Percentiles rank a stretch among this genome's conserved stretches.
Evolutionary conservation across 257 asterid species (phyloP).

Genomic region (Solanum tarapatanum): DNA sequence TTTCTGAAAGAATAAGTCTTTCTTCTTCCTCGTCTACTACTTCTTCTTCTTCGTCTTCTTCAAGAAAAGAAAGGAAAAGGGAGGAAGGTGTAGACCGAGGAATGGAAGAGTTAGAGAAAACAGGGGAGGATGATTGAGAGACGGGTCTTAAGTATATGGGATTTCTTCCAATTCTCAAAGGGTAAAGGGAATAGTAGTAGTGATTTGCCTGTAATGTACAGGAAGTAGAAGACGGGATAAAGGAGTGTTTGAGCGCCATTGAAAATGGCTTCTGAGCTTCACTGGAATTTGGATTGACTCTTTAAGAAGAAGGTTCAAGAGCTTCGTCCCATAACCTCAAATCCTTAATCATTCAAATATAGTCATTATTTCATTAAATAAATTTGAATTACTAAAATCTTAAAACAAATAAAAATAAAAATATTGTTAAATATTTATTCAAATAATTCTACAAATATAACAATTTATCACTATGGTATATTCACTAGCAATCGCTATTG

Average conservation of each 20-base stretch:
- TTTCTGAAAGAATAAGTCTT: neutral
- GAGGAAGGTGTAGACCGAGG: conserved; percentile 18
- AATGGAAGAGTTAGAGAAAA: conserved; percentile 19
- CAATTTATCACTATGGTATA: too few species aligned
- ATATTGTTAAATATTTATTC: too few species aligned
- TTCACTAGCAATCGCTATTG: too few species aligned
- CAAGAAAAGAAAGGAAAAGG: conserved; percentile 66
- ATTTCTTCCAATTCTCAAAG: conserved; percentile 18
- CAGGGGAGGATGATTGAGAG: conserved; percentile 15
- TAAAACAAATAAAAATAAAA: too few species aligned
- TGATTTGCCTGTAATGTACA: conserved; percentile 9
- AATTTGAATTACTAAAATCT: too few species aligned
- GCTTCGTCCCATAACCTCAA: neutral
- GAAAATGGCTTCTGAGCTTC: neutral
- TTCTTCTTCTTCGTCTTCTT: conserved; percentile 9
- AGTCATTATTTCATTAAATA: too few species aligned
- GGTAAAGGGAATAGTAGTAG: conserved; percentile 5
- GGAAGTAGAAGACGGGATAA: conserved; percentile 7
- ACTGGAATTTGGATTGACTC: neutral
- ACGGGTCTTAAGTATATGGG: conserved; percentile 4
- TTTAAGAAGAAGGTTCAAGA: neutral
- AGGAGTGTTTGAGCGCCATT: conserved; percentile 5
- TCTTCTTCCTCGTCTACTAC: neutral
- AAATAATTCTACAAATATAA: too few species aligned
- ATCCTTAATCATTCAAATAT: too few species aligned